A percentile compares a stretch with the other conserved stretches of the same genome.
These are phyloP conservation scores for Plantago elongata DNA, from an alignment of 257 asterid species.

Conservation along the genomic window DNA sequence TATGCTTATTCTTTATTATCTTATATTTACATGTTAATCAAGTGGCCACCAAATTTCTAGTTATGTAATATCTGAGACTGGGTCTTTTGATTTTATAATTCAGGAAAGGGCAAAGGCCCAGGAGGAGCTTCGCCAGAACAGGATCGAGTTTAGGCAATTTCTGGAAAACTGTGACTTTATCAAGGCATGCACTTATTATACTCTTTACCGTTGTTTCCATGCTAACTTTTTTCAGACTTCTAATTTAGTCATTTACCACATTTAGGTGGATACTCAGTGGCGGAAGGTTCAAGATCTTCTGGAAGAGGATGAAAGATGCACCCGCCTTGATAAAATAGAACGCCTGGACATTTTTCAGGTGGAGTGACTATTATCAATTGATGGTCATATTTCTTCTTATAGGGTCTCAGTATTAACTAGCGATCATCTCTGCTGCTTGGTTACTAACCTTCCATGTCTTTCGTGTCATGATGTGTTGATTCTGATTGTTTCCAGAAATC, in stretches of 20 bases:
- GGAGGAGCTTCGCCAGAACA: conserved; percentile 72
- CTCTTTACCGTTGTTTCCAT: conserved; percentile 11
- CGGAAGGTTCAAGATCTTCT: conserved; percentile 91
- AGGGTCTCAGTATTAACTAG: conserved; percentile 11
- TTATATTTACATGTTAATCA: conserved; percentile 15
- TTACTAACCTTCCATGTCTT: too few species aligned
- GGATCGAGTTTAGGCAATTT: conserved; percentile 73
- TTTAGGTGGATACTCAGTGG: conserved; percentile 95
- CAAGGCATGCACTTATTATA: conserved; percentile 44
- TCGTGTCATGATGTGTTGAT: too few species aligned
- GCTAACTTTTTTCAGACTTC: not conserved
- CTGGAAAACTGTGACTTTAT: conserved; percentile 77
- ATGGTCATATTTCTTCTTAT: conserved; percentile 1
- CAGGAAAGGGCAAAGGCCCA: conserved; percentile 95
- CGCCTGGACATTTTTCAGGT: conserved; percentile 95
- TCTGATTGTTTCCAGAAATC: not conserved
- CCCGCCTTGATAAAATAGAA: conserved; percentile 82
- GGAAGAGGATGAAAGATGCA: conserved; percentile 95
- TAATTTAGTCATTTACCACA: conserved; percentile 9
- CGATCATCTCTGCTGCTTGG: too few species aligned
- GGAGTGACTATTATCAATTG: conserved; percentile 18
- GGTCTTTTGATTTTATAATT: conserved; percentile 18
- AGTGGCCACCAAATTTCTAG: conserved; percentile 6
- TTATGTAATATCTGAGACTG: conserved; percentile 17
- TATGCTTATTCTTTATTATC: not conserved